Evolutionary conservation across 306 rosid species (phyloP).

Genomic region (Malus sieversii): DNA sequence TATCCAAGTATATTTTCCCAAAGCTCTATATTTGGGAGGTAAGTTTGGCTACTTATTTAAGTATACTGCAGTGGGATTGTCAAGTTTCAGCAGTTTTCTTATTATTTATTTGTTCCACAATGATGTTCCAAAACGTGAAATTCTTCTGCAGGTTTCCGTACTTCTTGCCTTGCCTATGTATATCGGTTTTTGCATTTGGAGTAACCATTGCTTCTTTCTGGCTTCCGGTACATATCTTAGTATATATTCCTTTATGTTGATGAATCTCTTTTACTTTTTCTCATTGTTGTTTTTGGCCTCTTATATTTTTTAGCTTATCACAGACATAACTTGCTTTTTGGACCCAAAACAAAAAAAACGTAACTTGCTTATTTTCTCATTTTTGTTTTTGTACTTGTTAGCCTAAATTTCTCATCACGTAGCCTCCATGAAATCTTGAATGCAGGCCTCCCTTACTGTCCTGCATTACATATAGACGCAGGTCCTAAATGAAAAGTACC

Average conservation of each 20-base stretch:
- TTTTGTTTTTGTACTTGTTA: not conserved
- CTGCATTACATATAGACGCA: not conserved
- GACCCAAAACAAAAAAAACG: not conserved
- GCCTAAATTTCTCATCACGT: not conserved
- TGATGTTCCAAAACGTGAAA: not conserved
- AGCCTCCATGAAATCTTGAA: not conserved
- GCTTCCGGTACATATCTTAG: conserved; percentile 44
- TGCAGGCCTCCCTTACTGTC: not conserved
- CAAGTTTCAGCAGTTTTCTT: not conserved
- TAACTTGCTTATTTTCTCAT: not conserved
- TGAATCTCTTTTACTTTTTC: not conserved
- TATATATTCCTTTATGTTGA: not conserved
- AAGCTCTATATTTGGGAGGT: conserved; percentile 71
- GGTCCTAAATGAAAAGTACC: not conserved
- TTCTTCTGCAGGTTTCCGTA: conserved; percentile 43
- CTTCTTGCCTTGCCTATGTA: conserved; percentile 45
- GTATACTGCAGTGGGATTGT: not conserved
- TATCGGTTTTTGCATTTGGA: conserved; percentile 23
- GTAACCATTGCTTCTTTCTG: conserved; percentile 23
- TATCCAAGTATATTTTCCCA: conserved; percentile 57
- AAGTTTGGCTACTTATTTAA: conserved; percentile 6
- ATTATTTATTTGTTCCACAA: not conserved
- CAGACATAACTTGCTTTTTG: not conserved
- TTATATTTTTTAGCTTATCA: not conserved
- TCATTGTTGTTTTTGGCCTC: not conserved